These are phyloP conservation scores for Juglanconis oblonga DNA, from an alignment of 2,329 filamentous ascomycete genomes.

Conservation along the genomic window DNA sequence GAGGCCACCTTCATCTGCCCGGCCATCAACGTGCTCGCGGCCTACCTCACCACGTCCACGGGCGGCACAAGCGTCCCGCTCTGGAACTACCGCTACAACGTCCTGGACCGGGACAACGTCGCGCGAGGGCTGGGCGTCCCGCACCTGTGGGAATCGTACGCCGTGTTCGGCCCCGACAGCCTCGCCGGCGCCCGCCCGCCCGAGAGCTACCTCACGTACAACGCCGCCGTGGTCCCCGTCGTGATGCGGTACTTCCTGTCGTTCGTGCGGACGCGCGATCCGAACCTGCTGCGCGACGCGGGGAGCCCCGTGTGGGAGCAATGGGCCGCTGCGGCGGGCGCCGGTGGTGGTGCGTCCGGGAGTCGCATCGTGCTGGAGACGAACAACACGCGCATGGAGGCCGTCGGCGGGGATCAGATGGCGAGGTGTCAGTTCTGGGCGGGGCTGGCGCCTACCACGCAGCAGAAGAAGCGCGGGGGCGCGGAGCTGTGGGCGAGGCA, in stretches of 20 bases:
- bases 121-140: slow-evolving; percentile 43
- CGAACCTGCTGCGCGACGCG: slow-evolving; percentile 34
- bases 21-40: slow-evolving; percentile 36
- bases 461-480: slow-evolving; percentile 25
- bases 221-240: slow-evolving; percentile 41
- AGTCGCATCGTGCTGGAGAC: slow-evolving; percentile 39
- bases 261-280: slow-evolving; percentile 44
- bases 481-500: slow-evolving; percentile 26
- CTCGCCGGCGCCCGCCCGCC: slow-evolving; percentile 26
- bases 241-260: slow-evolving; percentile 50
- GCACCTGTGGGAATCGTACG: slow-evolving; percentile 45
- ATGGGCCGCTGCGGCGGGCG: slow-evolving; percentile 32
- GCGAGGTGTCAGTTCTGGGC: slow-evolving; percentile 41
- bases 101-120: slow-evolving; percentile 35
- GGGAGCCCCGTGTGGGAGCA: slow-evolving; percentile 39
- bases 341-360: slow-evolving; percentile 17
- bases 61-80: slow-evolving; percentile 15
- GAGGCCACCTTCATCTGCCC: slow-evolving; percentile 46
- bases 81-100: slow-evolving; percentile 51
- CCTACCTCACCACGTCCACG: slow-evolving; percentile 22
- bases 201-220: slow-evolving; percentile 41
- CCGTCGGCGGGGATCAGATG: slow-evolving; percentile 30
- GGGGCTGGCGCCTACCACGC: slow-evolving; percentile 31
- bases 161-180: slow-evolving; percentile 46
- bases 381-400: slow-evolving; percentile 38